phyloP scores from a whole-genome alignment of 352 stramenopile genomes.

The Globisporangium polare region DNA sequence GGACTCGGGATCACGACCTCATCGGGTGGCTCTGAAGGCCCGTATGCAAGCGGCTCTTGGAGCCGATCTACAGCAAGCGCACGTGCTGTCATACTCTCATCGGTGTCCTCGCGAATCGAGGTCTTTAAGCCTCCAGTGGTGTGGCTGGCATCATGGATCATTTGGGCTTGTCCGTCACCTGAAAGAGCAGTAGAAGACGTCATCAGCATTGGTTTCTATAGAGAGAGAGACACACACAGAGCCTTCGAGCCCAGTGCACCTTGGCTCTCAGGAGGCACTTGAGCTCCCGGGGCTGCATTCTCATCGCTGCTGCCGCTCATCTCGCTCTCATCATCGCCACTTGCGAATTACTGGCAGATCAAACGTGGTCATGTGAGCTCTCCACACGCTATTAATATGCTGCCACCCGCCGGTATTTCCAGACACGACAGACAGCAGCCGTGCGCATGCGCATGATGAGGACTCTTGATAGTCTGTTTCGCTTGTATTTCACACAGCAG shows the following conservation, averaged over 20 bases:
- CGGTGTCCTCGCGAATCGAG: background rate
- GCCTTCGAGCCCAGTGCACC: background rate
- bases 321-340: background rate
- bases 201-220: too few species aligned
- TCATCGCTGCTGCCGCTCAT: background rate
- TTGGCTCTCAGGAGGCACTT: background rate
- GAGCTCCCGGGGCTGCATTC: background rate
- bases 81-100: background rate
- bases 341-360: background rate
- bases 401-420: too few species aligned
- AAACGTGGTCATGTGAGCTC: background rate
- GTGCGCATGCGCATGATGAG: too few species aligned
- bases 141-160: background rate
- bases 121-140: too few species aligned
- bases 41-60: background rate
- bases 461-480: too few species aligned
- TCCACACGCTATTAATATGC: background rate
- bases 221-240: too few species aligned
- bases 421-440: too few species aligned
- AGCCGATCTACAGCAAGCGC: too few species aligned
- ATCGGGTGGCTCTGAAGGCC: background rate
- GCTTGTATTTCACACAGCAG: too few species aligned
- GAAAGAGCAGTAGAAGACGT: background rate
- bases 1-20: background rate
- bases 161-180: background rate